Evolutionary conservation across 176 grass and related monocot genomes (phyloP), one percentile per base, ranked within the genome.

Genomic region (Carex scoparia): DNA sequence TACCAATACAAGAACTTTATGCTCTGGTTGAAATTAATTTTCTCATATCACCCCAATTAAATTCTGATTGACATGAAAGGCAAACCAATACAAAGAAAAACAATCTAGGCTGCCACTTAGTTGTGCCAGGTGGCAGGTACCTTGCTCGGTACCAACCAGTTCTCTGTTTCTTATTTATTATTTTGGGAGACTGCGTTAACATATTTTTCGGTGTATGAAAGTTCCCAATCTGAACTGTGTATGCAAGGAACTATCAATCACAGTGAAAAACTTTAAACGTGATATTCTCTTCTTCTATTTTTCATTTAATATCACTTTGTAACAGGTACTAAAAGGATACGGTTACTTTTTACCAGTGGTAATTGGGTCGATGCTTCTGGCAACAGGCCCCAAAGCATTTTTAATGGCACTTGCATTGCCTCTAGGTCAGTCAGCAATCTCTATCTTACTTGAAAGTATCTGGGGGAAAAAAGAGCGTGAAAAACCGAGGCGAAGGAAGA

Each of bases 331-430:
- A 15, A 91, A 87, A 75, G 79, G 46, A 18, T 92, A 91, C 35
- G 92, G 92, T 40, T 89, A 85, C 71, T 60, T 94, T 77, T 85
- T 94, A 75, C 92, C 94, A 8, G 79, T 88, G 63, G 85, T 97
- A 40, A 76, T 97, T 71, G 83, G 30, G 28, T 97, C 92, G 27
- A 91, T 92, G 88, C 61, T 94, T 84, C 75, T 85, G 38, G 44
- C 90, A 12, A 91, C 90, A 38, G 92, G 92, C 58, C 88, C 85
- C 30, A 92, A 92, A 51, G 94, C 92, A 32, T 91, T 97, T 75
- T 86, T 97, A 35, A 84, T 97, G 94, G 94, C 92, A 57, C 88
- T 97, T 65, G 92, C 84, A 10, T 55, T 97, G 64, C 94, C 92
- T 53, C 92, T 97, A 31, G 90, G 65, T 33, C 94, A 97, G 74